Percentiles rank a stretch among this genome's conserved stretches.
These are phyloP conservation scores for Phylloporus sp. DNA, from an alignment of 768 basidiomycete genomes.

Conservation along the genomic window DNA sequence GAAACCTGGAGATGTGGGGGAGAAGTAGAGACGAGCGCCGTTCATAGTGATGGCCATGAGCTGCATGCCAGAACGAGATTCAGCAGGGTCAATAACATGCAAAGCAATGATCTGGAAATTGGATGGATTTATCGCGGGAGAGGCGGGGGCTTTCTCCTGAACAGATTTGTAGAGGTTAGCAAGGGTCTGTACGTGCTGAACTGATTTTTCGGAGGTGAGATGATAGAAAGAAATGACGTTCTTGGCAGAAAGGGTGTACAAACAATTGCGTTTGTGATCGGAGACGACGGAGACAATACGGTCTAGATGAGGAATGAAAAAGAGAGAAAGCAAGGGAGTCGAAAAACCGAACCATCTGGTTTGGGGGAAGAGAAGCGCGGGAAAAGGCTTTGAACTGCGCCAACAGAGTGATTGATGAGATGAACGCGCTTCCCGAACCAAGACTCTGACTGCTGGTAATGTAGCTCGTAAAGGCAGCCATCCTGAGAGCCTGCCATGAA, in stretches of 20 bases:
- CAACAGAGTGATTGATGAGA: slow-evolving; percentile 83
- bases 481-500: slow-evolving; percentile 87
- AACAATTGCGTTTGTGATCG: slow-evolving; percentile 64
- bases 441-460: slow-evolving; percentile 85
- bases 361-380: slow-evolving; percentile 66
- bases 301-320: slow-evolving; percentile 41
- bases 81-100: slow-evolving; percentile 62
- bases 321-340: neutral
- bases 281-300: slow-evolving; percentile 65
- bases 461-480: slow-evolving; percentile 86
- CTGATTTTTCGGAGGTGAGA: slow-evolving; percentile 56
- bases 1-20: slow-evolving; percentile 48
- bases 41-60: slow-evolving; percentile 79
- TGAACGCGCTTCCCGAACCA: slow-evolving; percentile 90
- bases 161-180: slow-evolving; percentile 70
- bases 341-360: slow-evolving; percentile 56
- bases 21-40: slow-evolving; percentile 84
- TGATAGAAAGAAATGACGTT: slow-evolving; percentile 65
- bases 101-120: slow-evolving; percentile 67
- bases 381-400: slow-evolving; percentile 72
- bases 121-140: slow-evolving; percentile 65
- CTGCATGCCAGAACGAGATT: slow-evolving; percentile 68
- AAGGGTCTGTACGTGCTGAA: slow-evolving; percentile 74
- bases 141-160: slow-evolving; percentile 77
- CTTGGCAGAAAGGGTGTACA: slow-evolving; percentile 74